Conservation (phyloP, 768 basidiomycete genomes). For the Termitomyces sp. region DNA sequence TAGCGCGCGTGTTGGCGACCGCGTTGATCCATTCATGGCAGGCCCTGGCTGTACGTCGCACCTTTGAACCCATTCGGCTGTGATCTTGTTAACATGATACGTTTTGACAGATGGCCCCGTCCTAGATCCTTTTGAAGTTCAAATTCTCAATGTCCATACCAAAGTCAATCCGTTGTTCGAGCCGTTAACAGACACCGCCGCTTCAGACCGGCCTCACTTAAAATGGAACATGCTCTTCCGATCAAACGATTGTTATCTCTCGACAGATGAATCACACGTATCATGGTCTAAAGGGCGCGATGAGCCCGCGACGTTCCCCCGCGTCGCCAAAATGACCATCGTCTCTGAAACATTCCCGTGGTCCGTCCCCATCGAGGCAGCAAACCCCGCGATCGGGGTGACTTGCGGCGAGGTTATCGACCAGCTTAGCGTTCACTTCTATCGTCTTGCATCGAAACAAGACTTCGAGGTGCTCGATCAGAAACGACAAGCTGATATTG, state of each 20-base stretch:
- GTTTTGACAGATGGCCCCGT: conserved; percentile 62
- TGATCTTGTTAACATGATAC: background rate
- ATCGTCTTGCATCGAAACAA: conserved; percentile 44
- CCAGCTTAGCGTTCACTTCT: conserved; percentile 48
- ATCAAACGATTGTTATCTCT: conserved; percentile 59
- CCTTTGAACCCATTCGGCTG: background rate
- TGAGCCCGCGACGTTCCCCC: conserved; percentile 66
- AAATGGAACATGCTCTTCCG: conserved; percentile 77
- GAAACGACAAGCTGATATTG: conserved; percentile 40
- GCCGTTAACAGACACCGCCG: conserved; percentile 39
- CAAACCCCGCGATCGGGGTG: conserved; percentile 47
- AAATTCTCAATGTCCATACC: conserved; percentile 45
- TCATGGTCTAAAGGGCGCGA: conserved; percentile 70
- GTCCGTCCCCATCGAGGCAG: conserved; percentile 48
- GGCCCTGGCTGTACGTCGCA: conserved; percentile 21
- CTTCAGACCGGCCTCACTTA: conserved; percentile 46
- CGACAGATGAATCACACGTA: conserved; percentile 53
- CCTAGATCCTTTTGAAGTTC: conserved; percentile 56
- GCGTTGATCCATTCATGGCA: conserved; percentile 18
- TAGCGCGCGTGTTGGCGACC: conserved; percentile 15
- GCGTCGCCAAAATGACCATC: conserved; percentile 50
- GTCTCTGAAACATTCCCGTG: conserved; percentile 56
- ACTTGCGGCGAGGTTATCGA: conserved; percentile 70
- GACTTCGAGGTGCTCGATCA: conserved; percentile 48
- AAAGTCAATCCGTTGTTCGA: conserved; percentile 62